Conservation (phyloP, 2,329 filamentous ascomycete genomes). For the Eurotiales sp. region DNA sequence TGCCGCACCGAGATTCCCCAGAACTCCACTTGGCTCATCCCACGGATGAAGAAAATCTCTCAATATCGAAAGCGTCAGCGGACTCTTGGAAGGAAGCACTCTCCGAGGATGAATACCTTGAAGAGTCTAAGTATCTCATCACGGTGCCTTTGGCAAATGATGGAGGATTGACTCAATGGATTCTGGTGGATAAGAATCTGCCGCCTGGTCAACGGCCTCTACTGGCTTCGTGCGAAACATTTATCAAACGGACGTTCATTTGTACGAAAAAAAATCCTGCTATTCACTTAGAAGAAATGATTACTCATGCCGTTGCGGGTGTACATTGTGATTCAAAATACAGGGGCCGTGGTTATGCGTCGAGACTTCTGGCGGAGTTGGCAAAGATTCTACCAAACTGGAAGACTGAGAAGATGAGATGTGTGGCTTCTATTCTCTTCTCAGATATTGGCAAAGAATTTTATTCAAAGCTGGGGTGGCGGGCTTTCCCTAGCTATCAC, state of each 20-base stretch:
- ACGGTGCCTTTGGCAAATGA: slow-evolving; percentile 56
- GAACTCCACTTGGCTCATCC: slow-evolving; percentile 49
- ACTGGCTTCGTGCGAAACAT: slow-evolving; percentile 61
- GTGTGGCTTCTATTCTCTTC: slow-evolving; percentile 21
- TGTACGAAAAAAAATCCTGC: slow-evolving; percentile 24
- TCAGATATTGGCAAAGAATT: slow-evolving; percentile 23
- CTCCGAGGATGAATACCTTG: slow-evolving; percentile 53
- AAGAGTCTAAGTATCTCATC: slow-evolving; percentile 56
- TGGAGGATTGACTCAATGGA: slow-evolving; percentile 61
- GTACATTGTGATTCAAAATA: slow-evolving; percentile 21
- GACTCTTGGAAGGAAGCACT: slow-evolving; percentile 59
- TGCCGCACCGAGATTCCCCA: slow-evolving; percentile 17
- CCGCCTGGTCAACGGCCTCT: slow-evolving; percentile 48
- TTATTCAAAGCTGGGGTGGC: slow-evolving; percentile 22
- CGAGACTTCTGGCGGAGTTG: slow-evolving; percentile 21
- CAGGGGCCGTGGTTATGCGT: slow-evolving; percentile 21
- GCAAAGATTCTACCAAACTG: slow-evolving; percentile 16
- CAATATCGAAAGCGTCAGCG: slow-evolving; percentile 56
- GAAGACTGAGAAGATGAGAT: slow-evolving; percentile 13
- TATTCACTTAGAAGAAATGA: slow-evolving; percentile 26
- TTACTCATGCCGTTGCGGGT: slow-evolving; percentile 23
- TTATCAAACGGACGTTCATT: slow-evolving; percentile 57
- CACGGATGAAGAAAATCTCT: slow-evolving; percentile 52
- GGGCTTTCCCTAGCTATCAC: slow-evolving; percentile 18
- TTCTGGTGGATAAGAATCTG: slow-evolving; percentile 51